These are phyloP conservation scores for Climacium dendroides DNA, from an alignment of 225 moss, liverwort and hornwort species.

Conservation along the genomic window DNA sequence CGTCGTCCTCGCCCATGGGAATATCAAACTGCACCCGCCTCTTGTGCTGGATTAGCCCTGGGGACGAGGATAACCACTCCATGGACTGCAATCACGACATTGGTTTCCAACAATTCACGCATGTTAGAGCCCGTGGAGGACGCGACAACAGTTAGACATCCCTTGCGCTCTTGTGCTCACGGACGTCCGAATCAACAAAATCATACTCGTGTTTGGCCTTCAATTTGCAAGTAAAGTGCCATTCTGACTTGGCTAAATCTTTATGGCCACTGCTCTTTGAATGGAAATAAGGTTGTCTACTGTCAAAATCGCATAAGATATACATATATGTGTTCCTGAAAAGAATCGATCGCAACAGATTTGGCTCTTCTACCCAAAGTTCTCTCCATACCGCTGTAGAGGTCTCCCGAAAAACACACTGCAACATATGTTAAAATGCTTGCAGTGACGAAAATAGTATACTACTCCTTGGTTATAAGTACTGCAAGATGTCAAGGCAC, in stretches of 20 bases:
- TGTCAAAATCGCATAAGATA: neutral
- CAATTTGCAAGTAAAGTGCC: neutral
- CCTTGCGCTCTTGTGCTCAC: neutral
- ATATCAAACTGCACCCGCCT: conserved; percentile 63
- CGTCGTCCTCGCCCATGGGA: conserved; percentile 1
- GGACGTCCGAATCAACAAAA: neutral
- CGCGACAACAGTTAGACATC: neutral
- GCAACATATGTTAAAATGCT: too few species aligned
- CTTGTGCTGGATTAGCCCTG: conserved; percentile 33
- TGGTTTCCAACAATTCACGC: neutral
- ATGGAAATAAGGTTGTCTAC: neutral
- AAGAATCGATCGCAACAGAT: neutral
- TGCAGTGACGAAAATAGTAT: neutral
- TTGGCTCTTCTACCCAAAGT: neutral
- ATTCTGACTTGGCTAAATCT: neutral
- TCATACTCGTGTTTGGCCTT: neutral
- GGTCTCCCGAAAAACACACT: neutral
- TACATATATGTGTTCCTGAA: neutral
- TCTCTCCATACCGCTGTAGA: too few species aligned
- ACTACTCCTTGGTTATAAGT: neutral
- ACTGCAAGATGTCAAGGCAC: neutral
- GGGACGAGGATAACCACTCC: conserved; percentile 30
- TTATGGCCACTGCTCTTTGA: neutral
- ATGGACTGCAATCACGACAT: conserved; percentile 3
- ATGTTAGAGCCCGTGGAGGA: neutral